These are phyloP conservation scores for Bathelium albidoporum DNA, from an alignment of 495 filamentous ascomycete species.

Conservation along the genomic window DNA sequence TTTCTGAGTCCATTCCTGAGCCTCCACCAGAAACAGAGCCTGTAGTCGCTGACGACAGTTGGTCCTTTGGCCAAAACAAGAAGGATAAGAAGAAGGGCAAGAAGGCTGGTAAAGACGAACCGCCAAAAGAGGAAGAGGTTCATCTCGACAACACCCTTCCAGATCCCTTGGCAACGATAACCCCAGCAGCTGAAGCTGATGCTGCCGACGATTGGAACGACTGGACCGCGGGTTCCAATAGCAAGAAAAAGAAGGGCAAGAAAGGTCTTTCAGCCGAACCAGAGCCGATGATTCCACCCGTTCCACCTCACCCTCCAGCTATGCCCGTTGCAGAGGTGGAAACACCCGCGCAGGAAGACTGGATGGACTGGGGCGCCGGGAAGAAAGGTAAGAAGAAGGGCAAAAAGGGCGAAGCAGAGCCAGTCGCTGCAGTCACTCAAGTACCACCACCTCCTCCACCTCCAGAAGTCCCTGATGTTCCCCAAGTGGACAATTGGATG, in stretches of 20 bases:
- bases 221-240: conserved; percentile 1
- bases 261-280: conserved; percentile 6
- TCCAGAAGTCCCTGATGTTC: conserved; percentile 10
- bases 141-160: conserved; percentile 10
- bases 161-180: not conserved
- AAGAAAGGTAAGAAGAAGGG: conserved; percentile 36
- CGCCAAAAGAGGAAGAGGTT: conserved; percentile 5
- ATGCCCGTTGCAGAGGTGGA: conserved; percentile 12
- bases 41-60: conserved; percentile 22
- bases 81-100: conserved; percentile 34
- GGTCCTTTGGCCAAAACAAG: conserved; percentile 13
- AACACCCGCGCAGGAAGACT: conserved; percentile 12
- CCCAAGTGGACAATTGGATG: conserved; percentile 14
- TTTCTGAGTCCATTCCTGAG: conserved; percentile 16
- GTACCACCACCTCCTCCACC: conserved; percentile 17
- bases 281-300: not conserved
- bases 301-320: conserved; percentile 11
- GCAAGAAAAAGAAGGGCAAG: conserved; percentile 28
- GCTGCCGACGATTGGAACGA: not conserved
- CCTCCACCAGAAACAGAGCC: conserved; percentile 12
- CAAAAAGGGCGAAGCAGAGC: conserved; percentile 21
- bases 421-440: conserved; percentile 7
- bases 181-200: not conserved
- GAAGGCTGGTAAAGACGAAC: conserved; percentile 1
- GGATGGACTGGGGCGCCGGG: conserved; percentile 14